Evolutionary conservation across 2,329 filamentous ascomycete genomes (phyloP).

Genomic region (Cladorrhinum sp.): DNA sequence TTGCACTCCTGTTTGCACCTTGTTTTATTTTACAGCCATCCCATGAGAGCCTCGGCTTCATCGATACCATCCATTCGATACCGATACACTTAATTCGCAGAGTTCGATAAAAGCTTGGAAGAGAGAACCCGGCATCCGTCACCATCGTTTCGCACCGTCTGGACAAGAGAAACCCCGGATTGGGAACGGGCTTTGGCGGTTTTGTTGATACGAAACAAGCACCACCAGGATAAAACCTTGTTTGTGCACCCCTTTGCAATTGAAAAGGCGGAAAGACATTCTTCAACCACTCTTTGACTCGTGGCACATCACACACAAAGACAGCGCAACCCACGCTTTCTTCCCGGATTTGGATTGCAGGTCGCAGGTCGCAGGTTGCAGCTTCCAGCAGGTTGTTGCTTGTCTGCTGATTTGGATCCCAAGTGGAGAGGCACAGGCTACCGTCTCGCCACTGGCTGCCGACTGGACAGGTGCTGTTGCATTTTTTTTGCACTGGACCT

Average conservation of each 20-base stretch:
- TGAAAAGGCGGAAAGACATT: neutral
- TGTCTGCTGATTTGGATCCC: conserved; percentile 5
- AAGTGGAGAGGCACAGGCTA: neutral
- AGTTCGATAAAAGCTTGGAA: neutral
- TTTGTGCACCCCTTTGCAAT: conserved; percentile 5
- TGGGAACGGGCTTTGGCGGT: neutral
- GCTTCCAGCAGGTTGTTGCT: neutral
- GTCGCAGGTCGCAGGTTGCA: conserved; percentile 2
- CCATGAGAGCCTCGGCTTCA: conserved; percentile 11
- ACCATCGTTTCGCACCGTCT: neutral
- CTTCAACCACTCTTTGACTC: conserved; percentile 7
- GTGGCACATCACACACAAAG: conserved; percentile 1
- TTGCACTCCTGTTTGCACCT: conserved; percentile 11
- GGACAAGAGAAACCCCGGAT: neutral
- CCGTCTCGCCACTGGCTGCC: neutral
- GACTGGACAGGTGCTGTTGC: neutral
- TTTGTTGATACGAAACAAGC: conserved; percentile 4
- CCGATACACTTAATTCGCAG: neutral
- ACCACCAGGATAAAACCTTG: conserved; percentile 11
- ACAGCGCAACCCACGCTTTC: conserved; percentile 6
- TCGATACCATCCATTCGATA: conserved; percentile 2
- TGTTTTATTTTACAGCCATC: conserved; percentile 21
- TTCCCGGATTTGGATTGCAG: conserved; percentile 8
- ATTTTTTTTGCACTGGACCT: neutral
- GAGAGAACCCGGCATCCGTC: neutral